phyloP scores from a whole-genome alignment of 129 eudicot genomes.

The Centaurea solstitialis region DNA sequence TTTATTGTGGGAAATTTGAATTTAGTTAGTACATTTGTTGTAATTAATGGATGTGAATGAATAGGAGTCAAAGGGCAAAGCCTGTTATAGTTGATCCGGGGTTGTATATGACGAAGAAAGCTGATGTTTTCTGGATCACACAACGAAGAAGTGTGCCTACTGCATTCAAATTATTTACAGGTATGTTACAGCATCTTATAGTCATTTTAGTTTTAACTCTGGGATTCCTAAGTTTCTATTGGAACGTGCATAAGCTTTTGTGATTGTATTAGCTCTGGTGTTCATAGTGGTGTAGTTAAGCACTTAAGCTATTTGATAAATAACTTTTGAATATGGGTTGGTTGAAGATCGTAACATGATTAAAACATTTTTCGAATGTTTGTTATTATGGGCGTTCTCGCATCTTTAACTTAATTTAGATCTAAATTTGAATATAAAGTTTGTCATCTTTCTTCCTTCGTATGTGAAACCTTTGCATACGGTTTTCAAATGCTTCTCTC shows the following conservation, averaged over 20 bases:
- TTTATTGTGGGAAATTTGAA: neutral
- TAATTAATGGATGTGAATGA: neutral
- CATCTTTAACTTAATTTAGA: slow-evolving; percentile 9
- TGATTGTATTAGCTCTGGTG: neutral
- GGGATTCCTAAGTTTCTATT: slow-evolving; percentile 2
- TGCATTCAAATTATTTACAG: slow-evolving; percentile 87
- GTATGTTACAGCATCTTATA: slow-evolving; percentile 29
- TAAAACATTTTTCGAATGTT: neutral
- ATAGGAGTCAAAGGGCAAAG: slow-evolving; percentile 73
- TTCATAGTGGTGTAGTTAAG: neutral
- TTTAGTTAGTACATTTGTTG: neutral
- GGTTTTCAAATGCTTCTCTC: neutral
- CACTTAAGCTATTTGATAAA: neutral
- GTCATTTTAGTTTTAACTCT: neutral
- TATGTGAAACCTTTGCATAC: neutral
- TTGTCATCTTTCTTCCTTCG: neutral
- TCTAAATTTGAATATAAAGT: neutral
- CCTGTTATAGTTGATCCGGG: slow-evolving; percentile 91
- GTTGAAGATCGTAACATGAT: neutral
- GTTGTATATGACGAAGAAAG: slow-evolving; percentile 63
- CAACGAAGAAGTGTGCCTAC: slow-evolving; percentile 85
- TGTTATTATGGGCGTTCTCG: neutral
- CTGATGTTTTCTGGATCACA: slow-evolving; percentile 77
- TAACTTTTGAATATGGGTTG: neutral
- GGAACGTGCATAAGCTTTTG: neutral